Base-by-base conservation (phyloP, 169 alveolate genomes). In the Plasmodium berghei region DNA sequence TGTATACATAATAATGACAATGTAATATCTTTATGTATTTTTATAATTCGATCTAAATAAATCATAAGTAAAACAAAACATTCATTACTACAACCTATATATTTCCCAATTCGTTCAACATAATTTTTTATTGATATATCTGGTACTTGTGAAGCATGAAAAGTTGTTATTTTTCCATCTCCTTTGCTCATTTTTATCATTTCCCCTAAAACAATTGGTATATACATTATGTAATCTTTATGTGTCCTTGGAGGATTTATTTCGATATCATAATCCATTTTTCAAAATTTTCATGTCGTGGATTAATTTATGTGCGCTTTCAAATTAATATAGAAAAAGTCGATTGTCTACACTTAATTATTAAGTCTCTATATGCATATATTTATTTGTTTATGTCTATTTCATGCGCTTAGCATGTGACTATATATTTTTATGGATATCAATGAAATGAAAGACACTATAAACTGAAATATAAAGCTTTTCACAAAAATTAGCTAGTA, bases 61-160 rank as follows among this genome's bases (percentile, higher is more conserved):
- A 95, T 94, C 48, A 95, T 88, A 42, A 96, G 95, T 69, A 95
- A 86, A 22, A 95, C 97, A 72, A 95, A 95, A 64, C 97, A 95
- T 77, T 95, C 97, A 72, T 93, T 94, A 46, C 97, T 94, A 83
- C 97, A 95, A 56, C 97, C 94, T 56, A 95, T 96, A 75, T 96
- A 95, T 72, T 95, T 92, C 9, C 98, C 97, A 24, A 96, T 93
- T 61, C 98, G 63, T 22, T 74, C 80, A 22, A 94, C 71, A 90
- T 96, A 96, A 72, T 95, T 97, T 14, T 95, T 89, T 22, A 96
- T 89, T 45, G 96, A 92, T 62, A 96, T 96, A 46, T 95, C 93
- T 8, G 98, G 98, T 58, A 95, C 94, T 63, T 94, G 93, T 24
- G 96, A 94, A 20, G 97, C 94, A 89, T 96, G 96, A 72, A 96